Evolutionary conservation across 352 stramenopile genomes (phyloP).

Genomic region (Plasmopara halstedii): DNA sequence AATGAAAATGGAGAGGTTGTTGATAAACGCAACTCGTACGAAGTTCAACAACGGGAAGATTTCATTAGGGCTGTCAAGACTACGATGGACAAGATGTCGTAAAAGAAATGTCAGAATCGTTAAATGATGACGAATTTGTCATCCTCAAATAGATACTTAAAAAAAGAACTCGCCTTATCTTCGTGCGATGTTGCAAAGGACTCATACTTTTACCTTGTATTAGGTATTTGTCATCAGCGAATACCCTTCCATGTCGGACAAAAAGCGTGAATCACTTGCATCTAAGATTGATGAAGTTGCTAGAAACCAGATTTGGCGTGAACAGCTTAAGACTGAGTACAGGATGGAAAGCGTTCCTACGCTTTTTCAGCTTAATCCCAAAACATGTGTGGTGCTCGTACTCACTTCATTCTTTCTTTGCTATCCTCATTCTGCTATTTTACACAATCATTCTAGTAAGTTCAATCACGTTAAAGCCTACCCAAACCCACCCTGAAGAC

Average conservation of each 20-base stretch:
- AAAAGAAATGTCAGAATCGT: background rate
- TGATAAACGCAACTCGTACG: slow-evolving; percentile 71
- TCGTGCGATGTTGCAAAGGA: slow-evolving; percentile 15
- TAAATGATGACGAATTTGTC: background rate
- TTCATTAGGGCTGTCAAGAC: slow-evolving; percentile 81
- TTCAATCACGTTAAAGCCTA: slow-evolving; percentile 69
- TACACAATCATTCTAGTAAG: slow-evolving; percentile 62
- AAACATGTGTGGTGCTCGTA: slow-evolving; percentile 38
- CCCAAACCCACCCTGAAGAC: slow-evolving; percentile 59
- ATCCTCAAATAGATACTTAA: slow-evolving; percentile 18
- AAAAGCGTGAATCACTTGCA: slow-evolving; percentile 66
- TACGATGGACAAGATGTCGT: slow-evolving; percentile 73
- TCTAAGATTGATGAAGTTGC: slow-evolving; percentile 82
- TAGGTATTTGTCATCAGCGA: slow-evolving; percentile 1
- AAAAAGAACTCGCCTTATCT: slow-evolving; percentile 20
- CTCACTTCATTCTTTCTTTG: background rate
- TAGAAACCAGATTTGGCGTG: slow-evolving; percentile 84
- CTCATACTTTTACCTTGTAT: too few relatives aligned
- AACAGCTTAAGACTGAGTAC: slow-evolving; percentile 81
- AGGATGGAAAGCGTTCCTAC: slow-evolving; percentile 65
- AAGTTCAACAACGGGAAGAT: slow-evolving; percentile 80
- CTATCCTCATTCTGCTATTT: background rate
- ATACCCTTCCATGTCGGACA: slow-evolving; percentile 52
- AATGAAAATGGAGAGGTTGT: slow-evolving; percentile 24
- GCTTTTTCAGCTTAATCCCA: slow-evolving; percentile 79